Percentiles rank a stretch among this genome's conserved stretches.
Evolutionary conservation across 1,139 yeast species (phyloP).

Genomic region (Candida gigantensis): DNA sequence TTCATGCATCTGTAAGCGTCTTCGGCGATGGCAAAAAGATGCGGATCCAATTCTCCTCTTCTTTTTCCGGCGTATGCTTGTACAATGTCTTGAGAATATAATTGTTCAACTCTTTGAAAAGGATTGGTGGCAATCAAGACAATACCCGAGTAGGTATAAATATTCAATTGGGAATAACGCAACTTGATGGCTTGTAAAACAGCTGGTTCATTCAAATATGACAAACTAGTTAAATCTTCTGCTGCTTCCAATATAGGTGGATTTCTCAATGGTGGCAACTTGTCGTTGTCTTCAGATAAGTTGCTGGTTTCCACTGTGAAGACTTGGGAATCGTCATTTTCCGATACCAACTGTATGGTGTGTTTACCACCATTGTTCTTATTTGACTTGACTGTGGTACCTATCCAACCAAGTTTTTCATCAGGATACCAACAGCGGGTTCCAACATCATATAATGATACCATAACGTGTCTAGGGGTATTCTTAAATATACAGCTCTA

Average conservation of each 20-base stretch:
- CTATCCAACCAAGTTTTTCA: conserved; percentile 86
- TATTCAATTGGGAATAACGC: conserved; percentile 84
- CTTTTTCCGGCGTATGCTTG: conserved; percentile 92
- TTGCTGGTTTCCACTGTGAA: conserved; percentile 57
- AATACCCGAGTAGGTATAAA: conserved; percentile 95
- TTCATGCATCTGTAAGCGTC: conserved; percentile 98
- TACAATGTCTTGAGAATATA: conserved; percentile 87
- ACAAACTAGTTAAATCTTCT: conserved; percentile 88
- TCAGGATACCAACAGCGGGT: conserved; percentile 96
- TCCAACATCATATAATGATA: conserved; percentile 31
- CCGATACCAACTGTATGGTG: conserved; percentile 61
- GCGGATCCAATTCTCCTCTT: conserved; percentile 95
- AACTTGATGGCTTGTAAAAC: conserved; percentile 91
- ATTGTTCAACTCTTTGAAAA: conserved; percentile 85
- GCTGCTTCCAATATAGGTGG: conserved; percentile 94
- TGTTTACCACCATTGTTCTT: conserved; percentile 52
- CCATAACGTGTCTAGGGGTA: conserved; percentile 13
- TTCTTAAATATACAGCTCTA: not conserved
- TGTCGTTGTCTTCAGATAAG: conserved; percentile 50
- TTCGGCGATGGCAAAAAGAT: conserved; percentile 95
- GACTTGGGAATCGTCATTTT: conserved; percentile 50
- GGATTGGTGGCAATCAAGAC: conserved; percentile 97
- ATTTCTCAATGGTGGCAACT: conserved; percentile 81
- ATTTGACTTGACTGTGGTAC: conserved; percentile 71
- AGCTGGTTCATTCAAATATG: conserved; percentile 94